Evolutionary conservation across 805 yeast genomes (phyloP), one percentile per base, ranked within the genome.

Genomic region (Candida oleophila): DNA sequence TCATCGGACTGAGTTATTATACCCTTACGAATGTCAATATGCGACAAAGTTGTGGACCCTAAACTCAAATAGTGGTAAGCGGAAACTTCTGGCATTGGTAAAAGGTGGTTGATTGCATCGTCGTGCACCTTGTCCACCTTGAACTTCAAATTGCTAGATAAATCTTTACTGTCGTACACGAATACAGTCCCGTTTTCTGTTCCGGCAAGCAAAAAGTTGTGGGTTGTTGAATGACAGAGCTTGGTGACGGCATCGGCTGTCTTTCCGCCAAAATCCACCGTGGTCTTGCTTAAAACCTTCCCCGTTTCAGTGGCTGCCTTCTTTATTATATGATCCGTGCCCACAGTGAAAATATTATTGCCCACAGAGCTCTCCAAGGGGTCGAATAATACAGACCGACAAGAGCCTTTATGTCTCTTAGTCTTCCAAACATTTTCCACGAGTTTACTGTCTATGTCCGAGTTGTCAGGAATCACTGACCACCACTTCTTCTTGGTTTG

Each of bases 361-460:
- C 89, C 89, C 3, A 61, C 52, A 2, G 66, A 61, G 16, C 51
- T 47, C 38, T 61, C 69, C 1, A 77, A 70, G 2, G 82, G 79
- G 49, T 83, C 87, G 62, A 89, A 83, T 5, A 80, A 69, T 2
- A 88, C 68, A 3, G 86, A 80, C 38, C 99, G 70, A 49, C 96
- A 89, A 52, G 96, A 85, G 1, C 89, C 91, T 62, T 89, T 90
- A 61, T 92, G 98, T 60, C 98, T 78, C 57, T 81, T 87, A 0
- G 97, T 91, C 46, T 85, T 80, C 99, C 99, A 92, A 1, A 65
- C 46, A 22, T 76, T 57, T 3, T 66, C 60, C 3, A 73, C 59
- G 16, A 70, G 54, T 3, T 57, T 60, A 20, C 57, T 63, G 5
- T 61, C 66, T 4, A 59, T 43, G 3, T 59, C 56, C 9, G 55